Percentiles rank a stretch among this genome's conserved stretches.
Conservation (phyloP, 371 early-diverging fungal genomes). For the Mortierella sp. region DNA sequence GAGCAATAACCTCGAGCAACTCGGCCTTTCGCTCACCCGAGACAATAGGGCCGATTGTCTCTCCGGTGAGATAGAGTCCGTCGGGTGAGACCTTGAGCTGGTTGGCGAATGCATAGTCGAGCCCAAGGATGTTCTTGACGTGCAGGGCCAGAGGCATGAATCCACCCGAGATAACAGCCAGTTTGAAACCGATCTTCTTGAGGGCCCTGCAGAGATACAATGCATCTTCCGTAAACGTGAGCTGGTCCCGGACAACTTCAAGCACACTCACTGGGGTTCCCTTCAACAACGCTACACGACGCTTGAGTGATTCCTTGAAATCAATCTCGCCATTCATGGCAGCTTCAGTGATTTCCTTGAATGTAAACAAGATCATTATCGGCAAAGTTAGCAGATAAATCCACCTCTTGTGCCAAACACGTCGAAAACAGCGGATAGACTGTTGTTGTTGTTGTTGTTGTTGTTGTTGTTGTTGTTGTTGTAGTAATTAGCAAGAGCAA, state of each 20-base stretch:
- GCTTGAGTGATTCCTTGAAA: constrained; percentile 90
- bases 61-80: constrained; percentile 84
- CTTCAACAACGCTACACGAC: constrained; percentile 88
- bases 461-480: too few species aligned
- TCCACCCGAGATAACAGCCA: constrained; percentile 96
- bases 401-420: too few species aligned
- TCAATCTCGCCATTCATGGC: constrained; percentile 97
- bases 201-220: constrained; percentile 86
- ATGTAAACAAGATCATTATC: not conserved
- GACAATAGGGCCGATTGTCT: constrained; percentile 88
- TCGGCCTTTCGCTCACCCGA: constrained; percentile 94
- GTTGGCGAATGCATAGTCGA: constrained; percentile 98
- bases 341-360: constrained; percentile 89
- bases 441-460: too few species aligned
- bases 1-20: constrained; percentile 92
- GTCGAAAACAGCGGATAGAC: too few species aligned
- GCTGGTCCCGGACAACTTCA: constrained; percentile 75
- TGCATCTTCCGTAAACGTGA: constrained; percentile 94
- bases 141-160: constrained; percentile 92
- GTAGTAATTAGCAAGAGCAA: not conserved
- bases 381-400: too few species aligned
- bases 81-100: constrained; percentile 88
- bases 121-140: constrained; percentile 87
- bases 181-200: constrained; percentile 91
- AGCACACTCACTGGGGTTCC: constrained; percentile 87